A percentile compares a stretch with the other conserved stretches of the same genome.
These are phyloP conservation scores for Trypanosomatidae sp. DNA, from an alignment of 208 protist species.

Conservation along the genomic window DNA sequence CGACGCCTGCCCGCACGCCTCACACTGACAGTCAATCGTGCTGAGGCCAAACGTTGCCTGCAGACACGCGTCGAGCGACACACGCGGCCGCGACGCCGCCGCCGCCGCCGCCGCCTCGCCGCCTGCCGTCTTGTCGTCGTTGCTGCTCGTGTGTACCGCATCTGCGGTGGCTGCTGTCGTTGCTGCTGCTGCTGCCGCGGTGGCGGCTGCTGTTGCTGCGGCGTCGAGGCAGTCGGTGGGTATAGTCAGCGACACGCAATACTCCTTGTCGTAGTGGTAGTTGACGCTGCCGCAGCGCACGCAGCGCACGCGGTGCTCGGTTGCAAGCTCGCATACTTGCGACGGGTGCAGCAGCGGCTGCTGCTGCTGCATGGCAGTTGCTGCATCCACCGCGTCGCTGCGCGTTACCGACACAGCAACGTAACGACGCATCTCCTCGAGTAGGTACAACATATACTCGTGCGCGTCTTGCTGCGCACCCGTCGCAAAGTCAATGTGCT, in stretches of 20 bases:
- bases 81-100: conserved; percentile 28
- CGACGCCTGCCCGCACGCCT: conserved; percentile 24
- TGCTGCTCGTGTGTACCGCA: too few relatives aligned
- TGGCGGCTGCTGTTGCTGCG: conserved; percentile 14
- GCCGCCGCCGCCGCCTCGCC: conserved; percentile 34
- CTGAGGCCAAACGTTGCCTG: conserved; percentile 9
- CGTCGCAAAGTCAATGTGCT: conserved; percentile 93
- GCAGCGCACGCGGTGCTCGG: conserved; percentile 88
- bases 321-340: conserved; percentile 54
- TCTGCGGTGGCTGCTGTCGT: too few relatives aligned
- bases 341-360: conserved; percentile 29
- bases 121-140: too few relatives aligned
- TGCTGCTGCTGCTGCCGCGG: conserved; percentile 7
- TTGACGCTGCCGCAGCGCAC: conserved; percentile 62
- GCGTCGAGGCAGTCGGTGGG: conserved; percentile 36
- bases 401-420: too few relatives aligned
- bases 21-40: conserved; percentile 58
- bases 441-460: conserved; percentile 91
- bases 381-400: conserved; percentile 2
- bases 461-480: conserved; percentile 93
- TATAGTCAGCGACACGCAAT: conserved; percentile 79
- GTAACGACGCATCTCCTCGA: conserved; percentile 70
- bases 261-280: conserved; percentile 79
- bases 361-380: conserved; percentile 1
- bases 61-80: conserved; percentile 57